Percentiles rank a stretch among this genome's conserved stretches.
phyloP scores from a whole-genome alignment of 202 grass and related monocot genomes.

The Setaria italica region DNA sequence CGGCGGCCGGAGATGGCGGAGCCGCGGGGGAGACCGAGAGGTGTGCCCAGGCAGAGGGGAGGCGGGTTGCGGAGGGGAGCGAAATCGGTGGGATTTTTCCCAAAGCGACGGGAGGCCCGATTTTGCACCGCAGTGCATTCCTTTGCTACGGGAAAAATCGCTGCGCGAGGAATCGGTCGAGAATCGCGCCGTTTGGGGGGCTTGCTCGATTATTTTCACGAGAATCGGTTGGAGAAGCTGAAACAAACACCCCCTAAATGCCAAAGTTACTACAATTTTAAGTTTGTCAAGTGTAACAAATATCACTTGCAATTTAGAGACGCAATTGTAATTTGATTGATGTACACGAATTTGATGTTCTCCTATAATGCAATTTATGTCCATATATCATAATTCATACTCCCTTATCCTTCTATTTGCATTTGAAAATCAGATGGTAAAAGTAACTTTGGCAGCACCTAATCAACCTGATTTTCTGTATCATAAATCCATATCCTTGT shows the following conservation, averaged over 20 bases:
- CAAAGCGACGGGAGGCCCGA: too few species aligned
- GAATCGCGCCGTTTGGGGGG: too few species aligned
- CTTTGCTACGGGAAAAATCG: too few species aligned
- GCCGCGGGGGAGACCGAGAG: too few species aligned
- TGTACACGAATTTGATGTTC: background rate
- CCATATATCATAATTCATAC: background rate
- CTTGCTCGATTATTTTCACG: too few species aligned
- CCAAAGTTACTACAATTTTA: background rate
- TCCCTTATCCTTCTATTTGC: background rate
- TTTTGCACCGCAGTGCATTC: too few species aligned
- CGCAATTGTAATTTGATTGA: constrained; percentile 4
- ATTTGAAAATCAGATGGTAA: constrained; percentile 31
- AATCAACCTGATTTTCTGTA: background rate
- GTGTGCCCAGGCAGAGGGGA: too few species aligned
- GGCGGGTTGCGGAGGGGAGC: too few species aligned
- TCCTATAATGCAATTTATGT: constrained; percentile 1
- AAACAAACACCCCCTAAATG: background rate
- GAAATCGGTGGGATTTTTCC: too few species aligned
- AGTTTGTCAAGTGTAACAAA: background rate
- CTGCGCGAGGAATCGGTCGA: too few species aligned
- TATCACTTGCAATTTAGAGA: constrained; percentile 22
- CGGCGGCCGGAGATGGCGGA: too few species aligned
- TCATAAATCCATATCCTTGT: background rate
- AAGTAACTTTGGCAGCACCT: background rate
- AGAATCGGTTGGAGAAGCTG: too few species aligned